Base-by-base conservation (phyloP, 2,329 filamentous ascomycete genomes). In the Hypoxylon sp. region DNA sequence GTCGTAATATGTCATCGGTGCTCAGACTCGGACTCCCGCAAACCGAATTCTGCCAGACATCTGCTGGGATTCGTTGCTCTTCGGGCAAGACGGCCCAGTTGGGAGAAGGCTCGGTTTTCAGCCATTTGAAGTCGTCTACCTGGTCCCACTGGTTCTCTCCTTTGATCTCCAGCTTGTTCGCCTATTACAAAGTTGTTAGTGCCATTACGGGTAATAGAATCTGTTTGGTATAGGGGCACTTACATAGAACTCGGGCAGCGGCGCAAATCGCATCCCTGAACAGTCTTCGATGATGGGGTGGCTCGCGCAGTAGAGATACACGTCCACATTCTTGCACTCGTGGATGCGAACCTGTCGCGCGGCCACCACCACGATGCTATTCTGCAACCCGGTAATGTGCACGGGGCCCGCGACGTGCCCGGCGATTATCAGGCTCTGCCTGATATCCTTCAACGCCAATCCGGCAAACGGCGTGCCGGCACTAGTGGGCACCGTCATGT, bases 71-170 rank as follows among this genome's bases (percentile, higher is more conserved):
- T 16, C 80, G 79, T 45, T 86, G 75, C 1, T 76, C 76, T 42
- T 84, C 79, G 1, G 82, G 75, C 15, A 97, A 63, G 2, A 90
- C 72, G 23, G 77, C 82, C 91, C 93, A 99, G 67, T 99, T 92
- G 2, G 94, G 94, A 67, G 90, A 97, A 20, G 84, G 83, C 50
- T 89, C 90, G 11, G 82, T 79, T 71, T 92, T 95, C 57, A 97
- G 81, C 94, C 94, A 97, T 73, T 96, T 96, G 78, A 99, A 99
- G 70, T 99, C 94, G 69, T 97, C 90, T 11, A 97, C 89, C 64
- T 94, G 85, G 62, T 92, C 82, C 90, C 91, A 99, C 63, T 88
- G 82, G 68, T 96, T 93, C 3, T 66, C 59, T 1, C 62, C 45
- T 6, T 69, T 62, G 7, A 66, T 66, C 6, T 67, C 61, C 29